Percentiles rank a stretch among this genome's conserved stretches.
These are phyloP conservation scores for Rubia peregrina DNA, from an alignment of 305 asterid species.

Conservation along the genomic window DNA sequence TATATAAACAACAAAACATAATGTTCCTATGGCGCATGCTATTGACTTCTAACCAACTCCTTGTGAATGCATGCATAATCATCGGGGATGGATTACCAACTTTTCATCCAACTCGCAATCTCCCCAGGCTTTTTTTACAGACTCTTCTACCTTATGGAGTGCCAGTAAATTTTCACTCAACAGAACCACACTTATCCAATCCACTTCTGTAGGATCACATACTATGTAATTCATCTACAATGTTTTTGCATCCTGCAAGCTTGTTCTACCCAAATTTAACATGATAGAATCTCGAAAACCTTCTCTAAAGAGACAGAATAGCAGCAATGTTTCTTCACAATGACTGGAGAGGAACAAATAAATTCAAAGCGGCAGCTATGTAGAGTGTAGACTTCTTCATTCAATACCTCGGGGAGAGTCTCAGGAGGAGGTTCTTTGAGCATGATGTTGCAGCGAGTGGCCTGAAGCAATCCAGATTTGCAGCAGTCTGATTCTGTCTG, in stretches of 20 bases:
- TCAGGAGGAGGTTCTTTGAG: not conserved
- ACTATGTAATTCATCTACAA: no score
- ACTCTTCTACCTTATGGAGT: no score
- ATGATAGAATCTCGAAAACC: not conserved
- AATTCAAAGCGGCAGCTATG: not conserved
- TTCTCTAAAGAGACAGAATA: not conserved
- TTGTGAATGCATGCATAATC: conserved; percentile 7
- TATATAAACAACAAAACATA: not conserved
- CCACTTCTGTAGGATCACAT: not conserved
- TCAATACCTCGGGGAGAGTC: not conserved
- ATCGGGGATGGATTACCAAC: conserved; percentile 18
- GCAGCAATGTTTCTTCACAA: not conserved
- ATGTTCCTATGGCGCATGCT: conserved; percentile 17
- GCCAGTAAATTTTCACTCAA: no score
- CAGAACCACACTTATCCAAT: not conserved
- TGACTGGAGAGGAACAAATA: no score
- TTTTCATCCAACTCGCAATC: conserved; percentile 8
- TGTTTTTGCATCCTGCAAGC: not conserved
- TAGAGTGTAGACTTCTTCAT: not conserved
- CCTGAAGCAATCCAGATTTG: not conserved
- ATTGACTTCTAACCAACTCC: conserved; percentile 12
- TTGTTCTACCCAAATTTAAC: not conserved
- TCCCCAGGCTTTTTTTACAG: no score
- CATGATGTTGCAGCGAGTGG: not conserved
- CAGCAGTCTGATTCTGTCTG: not conserved